Conservation (phyloP, 129 eudicot genomes). For the Ambrosia artemisiifolia region DNA sequence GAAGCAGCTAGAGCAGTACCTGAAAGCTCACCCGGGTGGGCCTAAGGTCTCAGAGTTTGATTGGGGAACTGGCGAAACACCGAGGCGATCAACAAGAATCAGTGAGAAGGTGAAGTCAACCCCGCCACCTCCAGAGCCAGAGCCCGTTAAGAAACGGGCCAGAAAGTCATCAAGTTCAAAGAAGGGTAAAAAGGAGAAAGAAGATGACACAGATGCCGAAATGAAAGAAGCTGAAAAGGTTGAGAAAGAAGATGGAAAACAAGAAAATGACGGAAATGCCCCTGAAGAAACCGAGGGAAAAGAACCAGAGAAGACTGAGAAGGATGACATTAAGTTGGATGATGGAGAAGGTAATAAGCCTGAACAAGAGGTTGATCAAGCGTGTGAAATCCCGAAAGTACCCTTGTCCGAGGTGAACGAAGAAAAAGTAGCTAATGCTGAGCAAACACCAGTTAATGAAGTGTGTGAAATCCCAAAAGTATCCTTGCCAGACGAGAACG, state of each 20-base stretch:
- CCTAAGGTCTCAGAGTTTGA: conserved; percentile 59
- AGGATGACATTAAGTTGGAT: too few species aligned
- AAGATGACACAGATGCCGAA: conserved; percentile 18
- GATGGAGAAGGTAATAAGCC: conserved; percentile 27
- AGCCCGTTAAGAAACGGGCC: conserved; percentile 46
- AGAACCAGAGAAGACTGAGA: conserved; percentile 3
- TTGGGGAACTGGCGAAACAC: conserved; percentile 77
- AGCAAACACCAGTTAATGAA: too few species aligned
- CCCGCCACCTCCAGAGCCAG: conserved; percentile 38
- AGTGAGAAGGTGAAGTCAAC: conserved; percentile 56
- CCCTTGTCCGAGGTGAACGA: too few species aligned
- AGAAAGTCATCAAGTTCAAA: conserved; percentile 37
- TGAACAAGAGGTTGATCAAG: conserved; percentile 22
- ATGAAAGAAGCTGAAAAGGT: conserved; percentile 23
- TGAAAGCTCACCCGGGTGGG: conserved; percentile 73
- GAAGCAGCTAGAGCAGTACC: conserved; percentile 61
- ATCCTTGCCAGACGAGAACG: neutral
- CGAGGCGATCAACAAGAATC: conserved; percentile 70
- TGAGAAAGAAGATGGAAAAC: neutral
- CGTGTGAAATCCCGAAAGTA: neutral
- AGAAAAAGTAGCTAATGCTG: neutral
- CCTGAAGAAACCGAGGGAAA: conserved; percentile 3
- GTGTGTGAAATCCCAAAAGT: too few species aligned
- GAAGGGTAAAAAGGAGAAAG: conserved; percentile 41
- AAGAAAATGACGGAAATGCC: conserved; percentile 28